These are phyloP conservation scores for Daedaleopsis nitida DNA, from an alignment of 768 basidiomycete genomes.

Conservation along the genomic window DNA sequence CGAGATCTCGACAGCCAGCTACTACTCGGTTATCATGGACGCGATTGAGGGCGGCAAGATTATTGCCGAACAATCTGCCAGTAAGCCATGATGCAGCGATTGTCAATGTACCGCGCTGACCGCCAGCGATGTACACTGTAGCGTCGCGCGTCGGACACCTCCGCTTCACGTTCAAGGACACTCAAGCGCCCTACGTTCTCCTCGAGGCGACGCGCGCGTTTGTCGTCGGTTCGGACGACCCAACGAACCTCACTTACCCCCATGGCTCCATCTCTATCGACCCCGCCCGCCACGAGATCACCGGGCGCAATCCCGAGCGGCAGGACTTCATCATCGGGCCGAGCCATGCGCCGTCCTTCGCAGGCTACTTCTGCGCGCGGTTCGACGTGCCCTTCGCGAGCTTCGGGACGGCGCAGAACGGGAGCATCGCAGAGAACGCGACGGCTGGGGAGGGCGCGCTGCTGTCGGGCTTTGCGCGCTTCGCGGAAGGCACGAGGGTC, in stretches of 20 bases:
- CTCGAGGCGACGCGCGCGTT: slow-evolving; percentile 68
- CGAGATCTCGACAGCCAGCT: slow-evolving; percentile 53
- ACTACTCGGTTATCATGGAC: slow-evolving; percentile 61
- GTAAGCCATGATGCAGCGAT: slow-evolving; percentile 39
- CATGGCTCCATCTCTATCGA: slow-evolving; percentile 52
- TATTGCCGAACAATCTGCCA: slow-evolving; percentile 60
- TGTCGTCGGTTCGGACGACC: slow-evolving; percentile 54
- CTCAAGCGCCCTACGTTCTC: slow-evolving; percentile 55
- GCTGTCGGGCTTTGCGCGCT: slow-evolving; percentile 53
- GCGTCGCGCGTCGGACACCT: slow-evolving; percentile 79
- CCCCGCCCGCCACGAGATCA: slow-evolving; percentile 48
- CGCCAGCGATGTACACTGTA: slow-evolving; percentile 26
- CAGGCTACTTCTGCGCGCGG: slow-evolving; percentile 59
- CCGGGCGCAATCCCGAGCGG: slow-evolving; percentile 65
- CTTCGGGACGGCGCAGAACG: slow-evolving; percentile 54
- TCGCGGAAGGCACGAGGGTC: slow-evolving; percentile 35
- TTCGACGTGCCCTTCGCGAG: slow-evolving; percentile 49
- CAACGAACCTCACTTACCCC: slow-evolving; percentile 53
- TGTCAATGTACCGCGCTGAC: slow-evolving; percentile 3
- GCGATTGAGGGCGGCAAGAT: slow-evolving; percentile 49
- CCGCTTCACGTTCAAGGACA: slow-evolving; percentile 62
- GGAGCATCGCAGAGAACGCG: slow-evolving; percentile 35
- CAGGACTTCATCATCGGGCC: slow-evolving; percentile 74
- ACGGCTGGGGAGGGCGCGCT: slow-evolving; percentile 42
- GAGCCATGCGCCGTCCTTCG: slow-evolving; percentile 33